These are phyloP conservation scores for Nannochloris sp. DNA, from an alignment of 139 green algal genomes.

Conservation along the genomic window DNA sequence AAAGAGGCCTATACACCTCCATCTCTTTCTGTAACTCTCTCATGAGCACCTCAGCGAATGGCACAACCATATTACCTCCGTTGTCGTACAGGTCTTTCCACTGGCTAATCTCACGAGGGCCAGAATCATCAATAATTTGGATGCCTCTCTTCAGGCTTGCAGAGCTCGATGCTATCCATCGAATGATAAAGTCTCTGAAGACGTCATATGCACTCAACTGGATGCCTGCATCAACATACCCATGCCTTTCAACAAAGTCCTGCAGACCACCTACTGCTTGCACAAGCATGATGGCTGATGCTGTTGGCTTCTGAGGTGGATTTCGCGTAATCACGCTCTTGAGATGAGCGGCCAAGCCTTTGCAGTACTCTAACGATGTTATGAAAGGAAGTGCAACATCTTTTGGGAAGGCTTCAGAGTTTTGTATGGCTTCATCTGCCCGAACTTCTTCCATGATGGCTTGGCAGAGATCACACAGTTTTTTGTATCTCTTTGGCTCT, in stretches of 20 bases:
- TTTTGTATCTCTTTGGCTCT: slow-evolving; percentile 10
- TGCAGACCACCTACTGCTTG: slow-evolving; percentile 16
- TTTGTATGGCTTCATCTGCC: slow-evolving; percentile 34
- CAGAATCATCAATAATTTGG: slow-evolving; percentile 24
- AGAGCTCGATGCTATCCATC: slow-evolving; percentile 30
- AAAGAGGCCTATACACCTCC: slow-evolving; percentile 37
- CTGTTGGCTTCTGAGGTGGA: slow-evolving; percentile 35
- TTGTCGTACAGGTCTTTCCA: slow-evolving; percentile 17
- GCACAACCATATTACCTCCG: slow-evolving; percentile 23
- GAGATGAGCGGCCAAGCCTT: slow-evolving; percentile 30
- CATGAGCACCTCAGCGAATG: slow-evolving; percentile 45
- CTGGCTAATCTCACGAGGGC: slow-evolving; percentile 1
- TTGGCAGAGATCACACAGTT: slow-evolving; percentile 35
- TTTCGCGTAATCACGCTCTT: slow-evolving; percentile 19
- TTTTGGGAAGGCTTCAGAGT: slow-evolving; percentile 25
- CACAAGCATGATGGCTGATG: slow-evolving; percentile 35
- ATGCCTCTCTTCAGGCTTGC: slow-evolving; percentile 18
- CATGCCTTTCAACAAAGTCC: slow-evolving; percentile 25
- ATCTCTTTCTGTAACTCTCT: slow-evolving; percentile 34
- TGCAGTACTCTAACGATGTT: slow-evolving; percentile 35
- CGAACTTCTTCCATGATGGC: slow-evolving; percentile 38
- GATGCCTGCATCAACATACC: slow-evolving; percentile 20
- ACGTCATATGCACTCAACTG: slow-evolving; percentile 34
- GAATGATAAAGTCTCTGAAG: slow-evolving; percentile 34
- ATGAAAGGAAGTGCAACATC: slow-evolving; percentile 35